Percentiles rank a stretch among this genome's conserved stretches.
Evolutionary conservation across 345 rosid genomes (phyloP).

Genomic region (Brassica incana): DNA sequence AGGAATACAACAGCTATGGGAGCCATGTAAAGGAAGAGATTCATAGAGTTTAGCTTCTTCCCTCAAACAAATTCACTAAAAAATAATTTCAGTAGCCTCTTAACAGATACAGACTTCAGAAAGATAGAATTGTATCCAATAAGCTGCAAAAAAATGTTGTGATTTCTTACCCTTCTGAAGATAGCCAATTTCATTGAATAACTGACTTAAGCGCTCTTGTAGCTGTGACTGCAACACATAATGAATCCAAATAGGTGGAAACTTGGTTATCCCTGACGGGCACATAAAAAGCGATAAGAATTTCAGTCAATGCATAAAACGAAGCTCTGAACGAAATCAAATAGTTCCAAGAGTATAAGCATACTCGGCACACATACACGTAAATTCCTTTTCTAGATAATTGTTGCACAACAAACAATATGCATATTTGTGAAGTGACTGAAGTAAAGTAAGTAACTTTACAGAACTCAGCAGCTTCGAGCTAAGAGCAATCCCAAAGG

Average conservation of each 20-base stretch:
- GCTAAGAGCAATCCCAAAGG: background rate
- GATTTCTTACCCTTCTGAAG: slow-evolving; percentile 62
- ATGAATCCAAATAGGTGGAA: slow-evolving; percentile 71
- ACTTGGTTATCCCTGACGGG: slow-evolving; percentile 65
- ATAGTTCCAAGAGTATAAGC: background rate
- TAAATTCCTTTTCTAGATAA: background rate
- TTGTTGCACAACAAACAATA: background rate
- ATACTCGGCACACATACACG: background rate
- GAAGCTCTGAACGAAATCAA: background rate
- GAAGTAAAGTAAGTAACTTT: background rate
- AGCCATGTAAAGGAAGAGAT: slow-evolving; percentile 55
- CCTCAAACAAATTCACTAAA: slow-evolving; percentile 31
- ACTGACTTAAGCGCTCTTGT: slow-evolving; percentile 78
- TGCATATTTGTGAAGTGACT: background rate
- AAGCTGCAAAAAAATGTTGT: background rate
- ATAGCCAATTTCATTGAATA: slow-evolving; percentile 65
- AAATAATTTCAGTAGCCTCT: slow-evolving; percentile 3
- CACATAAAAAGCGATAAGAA: background rate
- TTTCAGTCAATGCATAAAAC: background rate
- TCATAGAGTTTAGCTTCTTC: slow-evolving; percentile 66
- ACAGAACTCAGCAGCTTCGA: background rate
- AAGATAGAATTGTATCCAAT: background rate
- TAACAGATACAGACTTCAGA: background rate
- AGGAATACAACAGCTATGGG: slow-evolving; percentile 49
- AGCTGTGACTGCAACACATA: slow-evolving; percentile 71